Evolutionary conservation across 1,284 basidiomycete genomes (phyloP), one percentile per base, ranked within the genome.

Genomic region (Polyporus tsugae): DNA sequence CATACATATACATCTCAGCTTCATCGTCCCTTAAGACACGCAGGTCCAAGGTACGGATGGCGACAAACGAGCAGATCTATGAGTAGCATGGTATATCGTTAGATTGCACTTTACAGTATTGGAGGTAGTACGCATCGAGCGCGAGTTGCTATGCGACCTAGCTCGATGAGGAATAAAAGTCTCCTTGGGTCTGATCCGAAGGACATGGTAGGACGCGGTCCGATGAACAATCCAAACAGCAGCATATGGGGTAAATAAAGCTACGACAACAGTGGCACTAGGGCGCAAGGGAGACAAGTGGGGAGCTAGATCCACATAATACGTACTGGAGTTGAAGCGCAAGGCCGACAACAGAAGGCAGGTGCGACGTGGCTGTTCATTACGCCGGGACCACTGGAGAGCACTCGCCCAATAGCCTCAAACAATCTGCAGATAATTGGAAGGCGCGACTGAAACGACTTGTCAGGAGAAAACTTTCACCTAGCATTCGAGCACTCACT

Each of bases 381-480:
- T 65, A 69, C 55, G 66, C 55, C 39, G 53, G 65, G 63, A 52
- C 33, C 44, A 64, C 39, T 33, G 39, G 35, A 66, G 58, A 64
- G 65, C 52, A 65, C 33, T 55, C 36, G 65, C 60, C 59, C 60
- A 70, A 65, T 53, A 46, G 62, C 62, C 70, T 80, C 74, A 88
- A 77, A 93, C 87, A 75, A 93, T 84, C 78, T 93, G 91, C 46
- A 94, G 86, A 80, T 94, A 94, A 80, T 94, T 94, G 71, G 92
- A 94, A 69, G 92, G 92, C 63, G 91, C 92, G 78, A 94, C 92
- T 93, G 79, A 5, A 66, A 55, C 71, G 66, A 69, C 64, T 64
- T 55, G 60, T 77, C 66, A 79, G 69, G 49, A 35, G 69, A 67
- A 49, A 63, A 2, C 33, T 25, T 53, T 25, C 17, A 3, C 4